Evolutionary conservation across 352 stramenopile genomes (phyloP).

Genomic region (Phytophthora vignae): DNA sequence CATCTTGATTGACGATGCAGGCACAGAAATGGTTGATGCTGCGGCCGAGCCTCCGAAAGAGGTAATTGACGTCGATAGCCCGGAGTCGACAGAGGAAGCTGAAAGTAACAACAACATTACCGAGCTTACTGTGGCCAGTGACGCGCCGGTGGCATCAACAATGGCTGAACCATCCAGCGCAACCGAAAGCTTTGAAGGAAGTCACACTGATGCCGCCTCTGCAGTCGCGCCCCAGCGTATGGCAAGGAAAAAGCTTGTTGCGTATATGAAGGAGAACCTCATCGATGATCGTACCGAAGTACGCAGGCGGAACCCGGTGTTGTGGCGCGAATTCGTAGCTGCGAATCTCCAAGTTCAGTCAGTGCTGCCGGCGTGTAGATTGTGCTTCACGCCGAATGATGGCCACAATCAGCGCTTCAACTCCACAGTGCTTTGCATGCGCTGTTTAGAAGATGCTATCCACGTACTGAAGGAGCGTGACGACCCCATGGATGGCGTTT

Average conservation of each 20-base stretch:
- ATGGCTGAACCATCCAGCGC: not conserved
- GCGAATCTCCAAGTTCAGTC: constrained; percentile 33
- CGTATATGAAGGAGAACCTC: constrained; percentile 45
- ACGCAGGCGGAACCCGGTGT: constrained; percentile 38
- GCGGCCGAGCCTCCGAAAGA: constrained; percentile 12
- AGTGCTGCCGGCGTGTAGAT: constrained; percentile 37
- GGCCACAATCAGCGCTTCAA: constrained; percentile 64
- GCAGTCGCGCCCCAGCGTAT: constrained; percentile 6
- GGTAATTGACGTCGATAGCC: constrained; percentile 29
- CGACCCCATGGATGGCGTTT: too few relatives aligned
- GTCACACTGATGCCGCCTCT: constrained; percentile 10
- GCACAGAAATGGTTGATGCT: not conserved
- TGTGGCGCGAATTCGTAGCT: constrained; percentile 54
- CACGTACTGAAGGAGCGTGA: constrained; percentile 28
- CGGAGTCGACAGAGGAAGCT: constrained; percentile 6
- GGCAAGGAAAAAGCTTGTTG: constrained; percentile 28
- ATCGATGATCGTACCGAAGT: constrained; percentile 44
- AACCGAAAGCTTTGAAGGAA: constrained; percentile 8
- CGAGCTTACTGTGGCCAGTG: not conserved
- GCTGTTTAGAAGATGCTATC: constrained; percentile 44
- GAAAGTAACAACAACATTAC: constrained; percentile 6
- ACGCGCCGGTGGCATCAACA: constrained; percentile 1
- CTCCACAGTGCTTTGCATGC: constrained; percentile 54
- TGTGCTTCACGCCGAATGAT: constrained; percentile 53
- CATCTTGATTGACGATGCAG: not conserved